A percentile compares a stretch with the other conserved stretches of the same genome.
phyloP scores from a whole-genome alignment of 495 filamentous ascomycete genomes.

The Evernia prunastri region DNA sequence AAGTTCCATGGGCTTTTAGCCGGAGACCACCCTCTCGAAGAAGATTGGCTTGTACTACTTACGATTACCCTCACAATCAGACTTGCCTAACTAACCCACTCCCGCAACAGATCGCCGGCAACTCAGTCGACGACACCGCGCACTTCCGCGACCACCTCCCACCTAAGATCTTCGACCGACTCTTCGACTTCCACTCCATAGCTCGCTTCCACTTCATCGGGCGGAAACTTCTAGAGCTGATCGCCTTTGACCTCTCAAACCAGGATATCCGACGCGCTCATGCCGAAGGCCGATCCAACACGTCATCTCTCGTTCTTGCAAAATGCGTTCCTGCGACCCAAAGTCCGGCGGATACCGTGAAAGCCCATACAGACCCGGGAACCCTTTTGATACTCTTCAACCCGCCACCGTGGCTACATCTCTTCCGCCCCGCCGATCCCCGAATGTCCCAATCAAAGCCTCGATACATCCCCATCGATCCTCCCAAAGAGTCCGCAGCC shows the following conservation, averaged over 20 bases:
- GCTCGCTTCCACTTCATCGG: conserved; percentile 1
- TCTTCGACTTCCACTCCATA: neutral
- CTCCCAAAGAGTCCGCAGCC: neutral
- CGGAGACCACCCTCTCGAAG: neutral
- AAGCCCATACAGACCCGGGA: neutral
- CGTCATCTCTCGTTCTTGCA: neutral
- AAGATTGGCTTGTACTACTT: conserved; percentile 2
- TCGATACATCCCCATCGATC: neutral
- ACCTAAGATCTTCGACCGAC: neutral
- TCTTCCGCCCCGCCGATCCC: neutral
- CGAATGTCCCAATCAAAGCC: neutral
- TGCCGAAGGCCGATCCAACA: neutral
- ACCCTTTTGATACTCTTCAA: neutral
- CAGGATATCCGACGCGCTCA: neutral
- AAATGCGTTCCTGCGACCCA: neutral
- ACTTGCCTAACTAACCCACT: neutral
- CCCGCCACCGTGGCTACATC: neutral
- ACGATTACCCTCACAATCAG: neutral
- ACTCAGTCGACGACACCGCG: neutral
- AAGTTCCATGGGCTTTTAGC: neutral
- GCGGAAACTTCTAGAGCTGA: neutral
- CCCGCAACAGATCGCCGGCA: neutral
- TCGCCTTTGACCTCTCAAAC: neutral
- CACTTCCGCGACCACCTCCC: neutral
- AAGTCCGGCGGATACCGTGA: neutral